Base-by-base conservation (phyloP, 176 grass and related monocot species). In the Rhipidocladum racemiflorum region DNA sequence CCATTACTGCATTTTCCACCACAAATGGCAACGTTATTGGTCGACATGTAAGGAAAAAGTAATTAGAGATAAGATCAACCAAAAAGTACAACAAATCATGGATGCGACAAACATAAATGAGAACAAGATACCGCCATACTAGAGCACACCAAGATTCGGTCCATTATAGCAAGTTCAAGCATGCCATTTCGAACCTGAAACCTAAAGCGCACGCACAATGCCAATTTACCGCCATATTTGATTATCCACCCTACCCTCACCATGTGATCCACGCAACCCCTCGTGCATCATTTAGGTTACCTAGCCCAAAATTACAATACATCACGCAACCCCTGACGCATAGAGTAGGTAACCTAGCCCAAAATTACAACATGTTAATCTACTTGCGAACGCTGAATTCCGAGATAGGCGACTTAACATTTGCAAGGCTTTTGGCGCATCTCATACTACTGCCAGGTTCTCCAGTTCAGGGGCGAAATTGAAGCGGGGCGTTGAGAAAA, bases 1-100 rank as follows among this genome's bases (percentile, higher is more conserved):
- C 89, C 92, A 94, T 94, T 56, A 39, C 89, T 91, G 79, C 35
- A 84, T 25, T 44, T 68, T 84, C 49, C 36, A 79, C 44, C 74
- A 79, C 20, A 50, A 68, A 75, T 79, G 32, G 35, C 24, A 75
- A 86, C 0, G 25, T 10, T 14, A 61, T 74, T 62, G 25, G 15
- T 69, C 35, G 74, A 44, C 16, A 72, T 67, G 16, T 48, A 32
- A 73, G 59, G 30, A 4, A 51, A 49, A 68, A 14, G 1, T 17
- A 48, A 78, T 3, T 17, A 70, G 1, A 76, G 14, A 43, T 27
- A 43, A 67, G 30, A 4, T 12, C 20, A 61, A 68, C 2, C 40
- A 62, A 59, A 60, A 7, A 23, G 20, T 10, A 48, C 9, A 27
- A 14, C 13, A 72, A 25, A 39, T 36, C 65, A 5, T 5, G 5